Evolutionary conservation across 2,329 filamentous ascomycete genomes (phyloP).

Genomic region (Aureobasidium pullulans): DNA sequence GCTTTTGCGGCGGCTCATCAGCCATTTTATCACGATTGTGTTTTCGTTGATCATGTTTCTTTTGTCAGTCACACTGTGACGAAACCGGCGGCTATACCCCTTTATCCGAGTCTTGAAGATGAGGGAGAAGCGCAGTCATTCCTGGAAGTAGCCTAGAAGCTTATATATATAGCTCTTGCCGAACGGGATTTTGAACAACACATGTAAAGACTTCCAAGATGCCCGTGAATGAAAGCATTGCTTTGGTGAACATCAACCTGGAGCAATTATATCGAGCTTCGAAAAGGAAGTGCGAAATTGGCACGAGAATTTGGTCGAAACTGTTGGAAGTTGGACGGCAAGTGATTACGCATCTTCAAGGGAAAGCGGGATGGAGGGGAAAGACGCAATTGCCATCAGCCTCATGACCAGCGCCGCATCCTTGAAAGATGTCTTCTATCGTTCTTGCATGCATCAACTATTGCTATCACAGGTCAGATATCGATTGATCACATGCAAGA

Average conservation of each 20-base stretch:
- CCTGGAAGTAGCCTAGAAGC: neutral
- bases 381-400: neutral
- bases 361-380: constrained; percentile 5
- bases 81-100: constrained; percentile 10
- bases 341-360: neutral
- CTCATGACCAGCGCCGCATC: neutral
- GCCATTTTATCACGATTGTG: neutral
- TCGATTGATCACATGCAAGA: constrained; percentile 4
- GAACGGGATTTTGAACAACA: neutral
- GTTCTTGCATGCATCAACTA: neutral
- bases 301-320: neutral
- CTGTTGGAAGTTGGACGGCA: neutral
- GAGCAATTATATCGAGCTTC: too few species aligned
- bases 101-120: neutral
- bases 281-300: constrained; percentile 1
- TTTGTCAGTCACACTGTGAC: constrained; percentile 1
- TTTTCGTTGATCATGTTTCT: neutral
- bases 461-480: neutral
- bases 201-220: neutral
- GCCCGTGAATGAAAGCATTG: too few species aligned
- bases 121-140: constrained; percentile 14
- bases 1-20: neutral
- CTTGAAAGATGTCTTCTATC: neutral
- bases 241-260: too few species aligned
- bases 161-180: neutral